These are phyloP conservation scores for Hymenoscyphus infarciens DNA, from an alignment of 2,329 filamentous ascomycete genomes.

Conservation along the genomic window DNA sequence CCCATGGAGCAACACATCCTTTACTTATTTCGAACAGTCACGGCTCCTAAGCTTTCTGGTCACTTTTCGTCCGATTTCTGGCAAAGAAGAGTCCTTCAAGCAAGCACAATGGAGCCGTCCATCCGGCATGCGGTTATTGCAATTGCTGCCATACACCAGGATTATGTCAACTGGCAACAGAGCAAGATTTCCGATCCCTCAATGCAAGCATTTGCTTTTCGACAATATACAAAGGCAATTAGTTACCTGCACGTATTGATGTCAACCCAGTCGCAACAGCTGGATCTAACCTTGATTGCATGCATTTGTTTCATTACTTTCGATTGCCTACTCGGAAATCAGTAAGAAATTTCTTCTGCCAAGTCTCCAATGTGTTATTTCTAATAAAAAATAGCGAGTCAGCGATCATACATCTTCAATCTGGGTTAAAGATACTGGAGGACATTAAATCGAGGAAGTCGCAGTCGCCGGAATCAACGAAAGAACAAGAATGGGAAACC, in stretches of 20 bases:
- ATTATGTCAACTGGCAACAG: conserved; percentile 40
- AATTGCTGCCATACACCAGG: conserved; percentile 32
- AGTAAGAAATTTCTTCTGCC: conserved; percentile 17
- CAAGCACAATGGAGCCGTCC: conserved; percentile 25
- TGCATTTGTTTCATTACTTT: conserved; percentile 65
- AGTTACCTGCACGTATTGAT: conserved; percentile 32
- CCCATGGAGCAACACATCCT: conserved; percentile 25
- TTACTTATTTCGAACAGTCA: conserved; percentile 28
- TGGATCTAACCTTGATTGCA: conserved; percentile 51
- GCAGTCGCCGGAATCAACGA: not conserved
- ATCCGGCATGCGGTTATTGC: conserved; percentile 32
- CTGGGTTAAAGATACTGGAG: conserved; percentile 30
- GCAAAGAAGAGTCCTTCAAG: conserved; percentile 27
- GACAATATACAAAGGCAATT: conserved; percentile 56
- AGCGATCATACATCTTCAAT: conserved; percentile 31
- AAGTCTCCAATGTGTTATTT: not conserved
- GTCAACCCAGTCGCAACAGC: conserved; percentile 23
- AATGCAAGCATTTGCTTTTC: conserved; percentile 46
- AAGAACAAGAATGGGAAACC: conserved; percentile 22
- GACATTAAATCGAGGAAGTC: conserved; percentile 22
- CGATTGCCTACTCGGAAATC: conserved; percentile 40
- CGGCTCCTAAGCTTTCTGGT: conserved; percentile 26
- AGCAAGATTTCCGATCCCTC: conserved; percentile 37
- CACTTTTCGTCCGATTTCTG: conserved; percentile 30
- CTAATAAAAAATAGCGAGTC: conserved; percentile 23